These are phyloP conservation scores for Nematocida sp. DNA, from an alignment of 371 early-diverging fungal species.

Conservation along the genomic window DNA sequence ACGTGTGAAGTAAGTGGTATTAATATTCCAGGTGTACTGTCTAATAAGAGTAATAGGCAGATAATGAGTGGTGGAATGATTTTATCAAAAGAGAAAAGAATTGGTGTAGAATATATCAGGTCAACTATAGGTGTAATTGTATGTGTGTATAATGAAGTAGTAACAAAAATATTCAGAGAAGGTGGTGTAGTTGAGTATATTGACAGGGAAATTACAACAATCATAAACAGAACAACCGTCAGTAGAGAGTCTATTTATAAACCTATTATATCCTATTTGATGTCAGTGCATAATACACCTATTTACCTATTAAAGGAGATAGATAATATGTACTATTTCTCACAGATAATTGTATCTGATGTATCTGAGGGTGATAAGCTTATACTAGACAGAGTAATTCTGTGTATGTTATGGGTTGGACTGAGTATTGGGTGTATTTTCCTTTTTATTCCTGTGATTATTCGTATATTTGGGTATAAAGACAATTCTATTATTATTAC, in stretches of 20 bases:
- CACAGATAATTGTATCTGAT: slow-evolving; percentile 37
- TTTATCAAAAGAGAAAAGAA: slow-evolving; percentile 12
- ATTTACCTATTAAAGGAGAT: slow-evolving; percentile 24
- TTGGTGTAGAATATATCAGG: slow-evolving; percentile 37
- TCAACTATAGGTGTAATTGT: slow-evolving; percentile 1
- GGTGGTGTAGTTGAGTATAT: neutral
- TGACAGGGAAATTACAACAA: slow-evolving; percentile 1
- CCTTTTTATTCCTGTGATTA: slow-evolving; percentile 1
- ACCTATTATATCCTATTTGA: neutral
- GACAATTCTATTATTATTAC: neutral
- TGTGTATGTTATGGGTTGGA: neutral
- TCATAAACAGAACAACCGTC: slow-evolving; percentile 9
- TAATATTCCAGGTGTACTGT: neutral
- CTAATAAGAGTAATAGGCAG: neutral
- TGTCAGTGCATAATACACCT: neutral
- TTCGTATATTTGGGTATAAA: slow-evolving; percentile 10
- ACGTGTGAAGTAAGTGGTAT: neutral
- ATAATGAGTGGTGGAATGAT: neutral
- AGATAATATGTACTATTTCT: slow-evolving; percentile 19
- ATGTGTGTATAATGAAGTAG: slow-evolving; percentile 39
- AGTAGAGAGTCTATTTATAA: neutral
- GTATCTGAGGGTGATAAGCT: neutral
- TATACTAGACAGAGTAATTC: neutral
- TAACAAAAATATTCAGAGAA: neutral
- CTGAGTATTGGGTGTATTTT: neutral